phyloP scores from a whole-genome alignment of 2,329 filamentous ascomycete genomes.

The Aureobasidium sp. region DNA sequence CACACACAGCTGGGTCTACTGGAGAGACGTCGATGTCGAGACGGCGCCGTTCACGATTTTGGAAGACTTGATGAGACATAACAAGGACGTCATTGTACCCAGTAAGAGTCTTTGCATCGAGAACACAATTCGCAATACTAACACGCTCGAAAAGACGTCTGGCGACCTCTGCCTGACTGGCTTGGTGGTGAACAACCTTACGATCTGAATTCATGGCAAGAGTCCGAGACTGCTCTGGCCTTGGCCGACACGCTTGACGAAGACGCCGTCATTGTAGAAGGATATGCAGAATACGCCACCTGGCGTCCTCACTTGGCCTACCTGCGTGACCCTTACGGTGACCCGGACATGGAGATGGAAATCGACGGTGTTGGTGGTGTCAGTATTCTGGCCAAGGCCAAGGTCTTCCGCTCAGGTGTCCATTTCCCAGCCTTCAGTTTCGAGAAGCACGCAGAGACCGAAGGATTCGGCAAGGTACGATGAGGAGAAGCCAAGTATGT shows the following conservation, averaged over 20 bases:
- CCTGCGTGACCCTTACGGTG: slow-evolving; percentile 89
- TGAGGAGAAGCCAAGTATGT: background rate
- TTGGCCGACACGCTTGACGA: slow-evolving; percentile 93
- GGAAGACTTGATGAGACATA: slow-evolving; percentile 96
- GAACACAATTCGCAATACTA: slow-evolving; percentile 35
- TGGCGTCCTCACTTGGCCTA: slow-evolving; percentile 97
- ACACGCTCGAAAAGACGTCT: slow-evolving; percentile 53
- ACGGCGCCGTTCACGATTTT: slow-evolving; percentile 94
- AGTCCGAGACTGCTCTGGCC: slow-evolving; percentile 91
- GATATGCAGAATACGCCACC: slow-evolving; percentile 96
- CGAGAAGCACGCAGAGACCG: slow-evolving; percentile 95
- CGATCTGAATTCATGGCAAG: slow-evolving; percentile 97
- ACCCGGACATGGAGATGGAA: slow-evolving; percentile 99
- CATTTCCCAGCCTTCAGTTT: slow-evolving; percentile 99
- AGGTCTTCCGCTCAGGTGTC: slow-evolving; percentile 87
- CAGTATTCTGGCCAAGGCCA: slow-evolving; percentile 91
- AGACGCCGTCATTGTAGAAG: slow-evolving; percentile 96
- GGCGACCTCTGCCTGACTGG: slow-evolving; percentile 98
- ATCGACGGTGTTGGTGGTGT: slow-evolving; percentile 97
- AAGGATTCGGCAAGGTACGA: slow-evolving; percentile 92
- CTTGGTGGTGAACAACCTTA: slow-evolving; percentile 97
- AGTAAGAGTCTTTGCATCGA: slow-evolving; percentile 55
- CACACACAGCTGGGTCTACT: slow-evolving; percentile 98
- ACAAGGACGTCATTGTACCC: slow-evolving; percentile 96
- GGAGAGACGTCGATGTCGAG: slow-evolving; percentile 97